Base-by-base conservation (phyloP, 805 yeast genomes). In the Saccharomycopsis selenospora region DNA sequence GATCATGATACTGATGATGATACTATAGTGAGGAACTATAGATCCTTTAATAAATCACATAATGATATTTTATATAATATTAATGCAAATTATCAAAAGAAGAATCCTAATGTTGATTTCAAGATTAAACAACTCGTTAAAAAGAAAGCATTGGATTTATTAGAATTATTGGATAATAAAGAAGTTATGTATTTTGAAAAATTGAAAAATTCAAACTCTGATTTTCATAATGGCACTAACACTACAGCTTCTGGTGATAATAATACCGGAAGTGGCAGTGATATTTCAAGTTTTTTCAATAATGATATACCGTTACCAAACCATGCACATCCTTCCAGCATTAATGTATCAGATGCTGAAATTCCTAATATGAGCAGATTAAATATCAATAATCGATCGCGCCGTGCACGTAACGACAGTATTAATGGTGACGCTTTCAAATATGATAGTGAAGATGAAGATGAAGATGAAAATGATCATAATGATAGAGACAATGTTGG, bases 281-380 rank as follows among this genome's bases (percentile, higher is more conserved):
- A 51, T 20, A 38, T 49, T 13, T 22, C 49, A 6, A 24, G 24
- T 10, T 14, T 49, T 3, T 41, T 49, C 30, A 26, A 36, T 26
- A 38, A 48, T 40, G 54, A 48, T 36, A 14, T 48, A 26, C 44
- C 28, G 11, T 20, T 11, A 7, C 55, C 54, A 11, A 51, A 48
- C 43, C 52, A 48, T 26, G 43, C 46, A 8, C 54, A 50, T 36
- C 51, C 54, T 4, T 36, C 43, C 7, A 22, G 43, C 8, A 49
- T 49, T 11, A 11, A 17, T 36, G 44, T 46, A 22, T 36, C 36
- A 14, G 47, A 23, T 26, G 47, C 47, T 8, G 47, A 44, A 24
- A 18, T 36, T 4, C 47, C 47, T 20, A 44, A 40, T 11, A 11
- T 33, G 29, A 5, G 22, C 7, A 33, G 18, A 20, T n/a, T 23